These are phyloP conservation scores for Fusarium chuoi DNA, from an alignment of 2,329 filamentous ascomycete genomes.

Conservation along the genomic window DNA sequence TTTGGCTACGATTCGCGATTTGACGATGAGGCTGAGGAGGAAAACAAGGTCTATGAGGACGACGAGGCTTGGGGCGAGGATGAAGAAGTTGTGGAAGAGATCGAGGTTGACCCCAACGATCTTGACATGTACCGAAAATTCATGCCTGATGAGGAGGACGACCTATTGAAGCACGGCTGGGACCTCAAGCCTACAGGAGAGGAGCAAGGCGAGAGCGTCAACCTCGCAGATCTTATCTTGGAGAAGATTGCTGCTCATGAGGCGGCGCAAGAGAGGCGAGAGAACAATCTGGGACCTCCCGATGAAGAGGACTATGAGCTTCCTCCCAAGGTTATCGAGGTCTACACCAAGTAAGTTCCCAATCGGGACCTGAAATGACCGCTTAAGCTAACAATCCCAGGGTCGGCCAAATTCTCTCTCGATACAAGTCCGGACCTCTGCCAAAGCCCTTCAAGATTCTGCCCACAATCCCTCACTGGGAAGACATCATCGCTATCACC, in stretches of 20 bases:
- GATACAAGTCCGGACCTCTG: conserved; percentile 95
- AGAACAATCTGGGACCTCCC: conserved; percentile 59
- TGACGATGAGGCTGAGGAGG: conserved; percentile 64
- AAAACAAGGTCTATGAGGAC: conserved; percentile 57
- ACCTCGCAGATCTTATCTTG: conserved; percentile 91
- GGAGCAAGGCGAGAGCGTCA: conserved; percentile 68
- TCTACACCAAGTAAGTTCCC: conserved; percentile 80
- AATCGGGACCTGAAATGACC: too few relatives aligned
- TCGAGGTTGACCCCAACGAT: conserved; percentile 89
- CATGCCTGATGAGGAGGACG: conserved; percentile 77
- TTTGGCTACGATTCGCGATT: conserved; percentile 86
- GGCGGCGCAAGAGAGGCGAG: conserved; percentile 64
- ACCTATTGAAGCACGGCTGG: conserved; percentile 75
- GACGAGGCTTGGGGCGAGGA: conserved; percentile 82
- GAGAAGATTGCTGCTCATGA: conserved; percentile 95
- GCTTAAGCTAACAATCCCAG: conserved; percentile 52
- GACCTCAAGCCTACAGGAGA: conserved; percentile 58
- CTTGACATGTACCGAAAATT: conserved; percentile 93
- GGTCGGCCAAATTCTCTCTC: conserved; percentile 86
- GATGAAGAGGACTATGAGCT: conserved; percentile 89
- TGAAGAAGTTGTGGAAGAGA: conserved; percentile 74
- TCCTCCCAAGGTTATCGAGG: conserved; percentile 90
- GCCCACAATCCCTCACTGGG: conserved; percentile 90
- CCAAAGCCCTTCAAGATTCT: conserved; percentile 98
- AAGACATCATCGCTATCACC: conserved; percentile 86